These are phyloP conservation scores for Microbotryomycetes sp. DNA, from an alignment of 1,284 basidiomycete genomes.

Conservation along the genomic window DNA sequence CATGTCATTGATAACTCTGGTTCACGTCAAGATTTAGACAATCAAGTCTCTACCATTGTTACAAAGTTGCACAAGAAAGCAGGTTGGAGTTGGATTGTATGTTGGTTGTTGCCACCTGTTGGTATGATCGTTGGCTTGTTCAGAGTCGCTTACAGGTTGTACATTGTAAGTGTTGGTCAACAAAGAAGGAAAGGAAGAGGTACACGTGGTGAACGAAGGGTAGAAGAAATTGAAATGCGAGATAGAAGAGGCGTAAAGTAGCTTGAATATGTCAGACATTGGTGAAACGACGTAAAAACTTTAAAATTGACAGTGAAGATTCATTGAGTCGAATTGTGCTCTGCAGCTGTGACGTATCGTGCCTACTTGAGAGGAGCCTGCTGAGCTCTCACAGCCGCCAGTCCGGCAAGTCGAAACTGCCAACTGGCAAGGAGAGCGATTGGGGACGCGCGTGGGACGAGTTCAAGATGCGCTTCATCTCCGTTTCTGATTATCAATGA, in stretches of 20 bases:
- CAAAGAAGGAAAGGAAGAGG: constrained; percentile 2
- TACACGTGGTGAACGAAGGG: constrained; percentile 19
- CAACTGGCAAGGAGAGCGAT: too few species aligned
- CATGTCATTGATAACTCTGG: constrained; percentile 85
- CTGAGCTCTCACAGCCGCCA: too few species aligned
- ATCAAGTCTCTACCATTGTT: constrained; percentile 64
- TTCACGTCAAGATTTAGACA: constrained; percentile 58
- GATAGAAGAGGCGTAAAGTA: constrained; percentile 5
- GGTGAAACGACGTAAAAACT: too few species aligned
- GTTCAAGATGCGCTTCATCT: too few species aligned
- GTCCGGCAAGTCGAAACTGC: too few species aligned
- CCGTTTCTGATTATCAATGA: too few species aligned
- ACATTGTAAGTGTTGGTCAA: constrained; percentile 31
- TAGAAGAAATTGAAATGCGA: constrained; percentile 27
- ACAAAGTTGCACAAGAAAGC: constrained; percentile 53
- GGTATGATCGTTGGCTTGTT: constrained; percentile 48
- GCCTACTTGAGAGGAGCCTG: too few species aligned
- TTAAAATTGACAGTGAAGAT: too few species aligned
- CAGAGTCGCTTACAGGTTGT: constrained; percentile 36
- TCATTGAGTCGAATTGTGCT: too few species aligned
- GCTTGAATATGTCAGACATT: too few species aligned
- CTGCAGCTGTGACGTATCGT: too few species aligned
- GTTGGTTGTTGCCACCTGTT: constrained; percentile 75
- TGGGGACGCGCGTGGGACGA: too few species aligned
- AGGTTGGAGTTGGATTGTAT: constrained; percentile 61